Evolutionary conservation across 176 grass and related monocot genomes (phyloP).

Genomic region (Avena sativa): DNA sequence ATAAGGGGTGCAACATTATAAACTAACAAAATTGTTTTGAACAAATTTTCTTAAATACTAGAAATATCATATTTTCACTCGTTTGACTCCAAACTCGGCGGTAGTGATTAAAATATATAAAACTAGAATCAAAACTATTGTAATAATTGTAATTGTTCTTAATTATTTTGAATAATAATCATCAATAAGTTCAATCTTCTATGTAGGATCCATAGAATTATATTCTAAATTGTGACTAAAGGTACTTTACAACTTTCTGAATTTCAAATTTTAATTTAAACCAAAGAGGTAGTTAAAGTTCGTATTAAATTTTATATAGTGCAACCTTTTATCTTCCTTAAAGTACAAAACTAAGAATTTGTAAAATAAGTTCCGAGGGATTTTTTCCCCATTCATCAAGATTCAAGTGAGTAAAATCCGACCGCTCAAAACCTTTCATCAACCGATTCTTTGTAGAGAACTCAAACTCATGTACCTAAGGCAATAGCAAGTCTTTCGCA

Average conservation of each 20-base stretch:
- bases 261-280: not conserved
- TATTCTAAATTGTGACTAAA: not conserved
- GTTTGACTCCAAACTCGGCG: not conserved
- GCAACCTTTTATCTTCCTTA: not conserved
- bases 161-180: not conserved
- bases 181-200: not conserved
- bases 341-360: too few relatives aligned
- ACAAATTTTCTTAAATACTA: not conserved
- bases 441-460: too few relatives aligned
- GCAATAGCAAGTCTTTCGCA: too few relatives aligned
- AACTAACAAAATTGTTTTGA: not conserved
- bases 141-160: not conserved
- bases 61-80: not conserved
- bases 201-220: not conserved
- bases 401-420: too few relatives aligned
- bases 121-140: too few relatives aligned
- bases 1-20: not conserved
- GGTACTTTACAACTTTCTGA: not conserved
- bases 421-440: too few relatives aligned
- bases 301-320: not conserved
- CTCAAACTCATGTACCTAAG: too few relatives aligned
- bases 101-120: too few relatives aligned
- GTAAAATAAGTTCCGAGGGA: not conserved
- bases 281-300: not conserved
- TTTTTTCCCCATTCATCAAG: too few relatives aligned